These are phyloP conservation scores for Tolypocladium nubicola DNA, from an alignment of 2,329 filamentous ascomycete species.

Conservation along the genomic window DNA sequence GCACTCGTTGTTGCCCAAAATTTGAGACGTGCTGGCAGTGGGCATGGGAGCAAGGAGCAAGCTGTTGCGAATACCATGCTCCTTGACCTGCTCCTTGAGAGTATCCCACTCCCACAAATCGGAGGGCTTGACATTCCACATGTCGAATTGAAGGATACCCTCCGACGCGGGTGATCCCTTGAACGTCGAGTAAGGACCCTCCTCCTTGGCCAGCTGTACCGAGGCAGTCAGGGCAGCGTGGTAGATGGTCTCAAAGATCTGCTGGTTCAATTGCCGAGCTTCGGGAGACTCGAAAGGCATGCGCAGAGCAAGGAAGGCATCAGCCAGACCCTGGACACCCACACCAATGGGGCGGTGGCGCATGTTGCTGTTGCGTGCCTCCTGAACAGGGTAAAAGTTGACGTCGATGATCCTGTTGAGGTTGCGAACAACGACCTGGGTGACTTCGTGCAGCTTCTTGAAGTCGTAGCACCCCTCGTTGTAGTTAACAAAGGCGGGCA, in stretches of 20 bases:
- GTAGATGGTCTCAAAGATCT: slow-evolving; percentile 99
- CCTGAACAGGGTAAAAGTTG: slow-evolving; percentile 95
- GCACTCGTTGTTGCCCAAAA: slow-evolving; percentile 98
- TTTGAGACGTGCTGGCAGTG: slow-evolving; percentile 93
- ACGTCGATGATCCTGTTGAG: slow-evolving; percentile 97
- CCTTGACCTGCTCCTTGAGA: slow-evolving; percentile 82
- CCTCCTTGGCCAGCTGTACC: slow-evolving; percentile 69
- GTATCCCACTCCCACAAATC: slow-evolving; percentile 94
- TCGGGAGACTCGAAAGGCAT: slow-evolving; percentile 95
- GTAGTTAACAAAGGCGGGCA: slow-evolving; percentile 86
- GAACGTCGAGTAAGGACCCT: slow-evolving; percentile 83
- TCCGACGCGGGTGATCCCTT: slow-evolving; percentile 89
- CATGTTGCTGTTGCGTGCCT: slow-evolving; percentile 94
- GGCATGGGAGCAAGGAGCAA: slow-evolving; percentile 95
- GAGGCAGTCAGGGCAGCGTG: slow-evolving; percentile 89
- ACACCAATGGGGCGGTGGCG: slow-evolving; percentile 92
- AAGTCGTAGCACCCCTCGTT: slow-evolving; percentile 83
- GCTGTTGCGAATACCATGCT: slow-evolving; percentile 92
- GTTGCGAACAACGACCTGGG: slow-evolving; percentile 85
- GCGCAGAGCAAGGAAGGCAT: slow-evolving; percentile 93
- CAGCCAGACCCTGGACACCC: slow-evolving; percentile 93
- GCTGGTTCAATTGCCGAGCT: slow-evolving; percentile 86
- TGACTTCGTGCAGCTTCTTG: slow-evolving; percentile 90
- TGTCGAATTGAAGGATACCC: slow-evolving; percentile 94
- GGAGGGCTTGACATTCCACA: slow-evolving; percentile 92